Base-by-base conservation (phyloP, 495 filamentous ascomycete species). In the Xylaria longipes region DNA sequence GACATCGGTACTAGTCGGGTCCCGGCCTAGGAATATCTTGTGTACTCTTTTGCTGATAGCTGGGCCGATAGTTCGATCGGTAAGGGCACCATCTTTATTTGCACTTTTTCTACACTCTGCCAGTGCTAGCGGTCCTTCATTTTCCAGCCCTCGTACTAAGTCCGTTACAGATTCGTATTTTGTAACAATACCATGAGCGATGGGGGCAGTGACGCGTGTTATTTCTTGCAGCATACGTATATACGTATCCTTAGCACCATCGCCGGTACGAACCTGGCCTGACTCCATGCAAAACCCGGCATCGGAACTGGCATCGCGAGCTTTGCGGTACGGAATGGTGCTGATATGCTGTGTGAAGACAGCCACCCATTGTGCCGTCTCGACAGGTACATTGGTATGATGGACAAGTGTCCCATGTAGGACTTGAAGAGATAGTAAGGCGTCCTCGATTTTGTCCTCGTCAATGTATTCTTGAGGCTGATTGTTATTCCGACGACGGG, bases 331-430 rank as follows among this genome's bases (percentile, higher is more conserved):
- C 0, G 92, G 93, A 37, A 92, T 89, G 0, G 90, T 92, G 46
- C 90, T 91, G 72, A 97, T 89, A 71, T 96, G 91, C 75, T 94
- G 89, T 1, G 93, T 96, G 78, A 96, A 95, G 46, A 88, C 87
- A 48, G 87, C 87, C 37, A 96, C 89, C 93, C 92, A 94, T 75
- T 91, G 86, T 3, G 92, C 91, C 0, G 92, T 92, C 69, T 95
- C 91, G 0, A 88, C 68, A 5, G 85, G 72, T 6, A 79, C 76
- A 39, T 77, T 81, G n/a, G 91, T 92, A 74, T 96, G 92, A 78
- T 94, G 91, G 66, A 96, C 89, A 0, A 94, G 82, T 63, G 87
- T 88, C 22, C 80, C 76, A 81, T 95, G 90, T 4, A 85, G 74
- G 45, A 96, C 83, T 80, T 97, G 94, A 9, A 96, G 82, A 12